These are phyloP conservation scores for Comarum palustre DNA, from an alignment of 306 rosid species.

Conservation along the genomic window DNA sequence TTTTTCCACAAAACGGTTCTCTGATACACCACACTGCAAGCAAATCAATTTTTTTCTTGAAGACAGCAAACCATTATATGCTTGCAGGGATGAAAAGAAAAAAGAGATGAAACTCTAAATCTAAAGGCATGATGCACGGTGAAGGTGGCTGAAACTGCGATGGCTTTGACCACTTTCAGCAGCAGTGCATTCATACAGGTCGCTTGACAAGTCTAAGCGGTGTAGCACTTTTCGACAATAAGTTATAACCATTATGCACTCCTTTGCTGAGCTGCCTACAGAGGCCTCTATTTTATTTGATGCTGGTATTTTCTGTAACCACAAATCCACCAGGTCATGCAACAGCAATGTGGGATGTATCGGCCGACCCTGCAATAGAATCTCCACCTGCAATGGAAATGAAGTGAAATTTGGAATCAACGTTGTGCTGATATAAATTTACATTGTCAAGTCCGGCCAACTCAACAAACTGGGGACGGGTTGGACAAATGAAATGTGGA, in stretches of 20 bases:
- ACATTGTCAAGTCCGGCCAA: background rate
- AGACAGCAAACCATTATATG: background rate
- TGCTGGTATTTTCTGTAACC: slow-evolving; percentile 41
- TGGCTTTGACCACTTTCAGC: background rate
- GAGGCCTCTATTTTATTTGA: slow-evolving; percentile 28
- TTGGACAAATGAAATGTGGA: background rate
- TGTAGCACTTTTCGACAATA: slow-evolving; percentile 38
- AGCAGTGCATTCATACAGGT: background rate
- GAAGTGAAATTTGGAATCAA: slow-evolving; percentile 10
- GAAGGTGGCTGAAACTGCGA: background rate
- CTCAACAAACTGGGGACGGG: background rate
- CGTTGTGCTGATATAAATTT: background rate
- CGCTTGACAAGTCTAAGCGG: background rate
- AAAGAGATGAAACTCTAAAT: background rate
- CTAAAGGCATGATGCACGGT: background rate
- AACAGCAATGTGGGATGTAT: slow-evolving; percentile 40
- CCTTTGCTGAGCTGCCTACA: slow-evolving; percentile 56
- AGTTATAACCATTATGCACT: slow-evolving; percentile 57
- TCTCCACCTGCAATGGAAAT: slow-evolving; percentile 46
- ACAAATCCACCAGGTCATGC: slow-evolving; percentile 39
- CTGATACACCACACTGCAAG: slow-evolving; percentile 12
- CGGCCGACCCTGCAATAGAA: slow-evolving; percentile 42
- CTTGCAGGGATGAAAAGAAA: slow-evolving; percentile 16
- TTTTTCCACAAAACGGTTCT: background rate
- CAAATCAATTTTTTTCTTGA: background rate